phyloP scores from a whole-genome alignment of 805 yeast species.

The Metschnikowia drakensbergensis region DNA sequence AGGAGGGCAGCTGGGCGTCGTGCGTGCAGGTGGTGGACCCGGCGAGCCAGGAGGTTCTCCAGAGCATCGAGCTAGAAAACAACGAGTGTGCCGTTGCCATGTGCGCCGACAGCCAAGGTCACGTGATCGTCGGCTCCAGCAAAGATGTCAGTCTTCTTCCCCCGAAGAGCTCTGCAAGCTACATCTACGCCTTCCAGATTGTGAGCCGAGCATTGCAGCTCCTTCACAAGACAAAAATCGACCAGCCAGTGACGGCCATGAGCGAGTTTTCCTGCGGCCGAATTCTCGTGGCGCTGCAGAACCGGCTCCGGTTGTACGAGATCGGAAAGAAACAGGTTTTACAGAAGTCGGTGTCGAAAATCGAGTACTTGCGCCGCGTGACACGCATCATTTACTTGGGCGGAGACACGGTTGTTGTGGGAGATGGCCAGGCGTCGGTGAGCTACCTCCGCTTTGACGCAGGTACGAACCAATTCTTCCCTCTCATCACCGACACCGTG shows the following conservation, averaged over 20 bases:
- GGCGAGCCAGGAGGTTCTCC: conserved; percentile 29
- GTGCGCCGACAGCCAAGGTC: conserved; percentile 26
- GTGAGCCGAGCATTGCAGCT: conserved; percentile 37
- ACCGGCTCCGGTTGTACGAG: conserved; percentile 57
- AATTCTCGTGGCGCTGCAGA: conserved; percentile 56
- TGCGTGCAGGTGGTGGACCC: conserved; percentile 49
- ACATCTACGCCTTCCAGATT: conserved; percentile 37
- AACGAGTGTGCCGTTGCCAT: conserved; percentile 44
- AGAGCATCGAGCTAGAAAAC: conserved; percentile 42
- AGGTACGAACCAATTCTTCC: conserved; percentile 46
- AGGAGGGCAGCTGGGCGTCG: conserved; percentile 43
- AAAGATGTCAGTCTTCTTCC: conserved; percentile 29
- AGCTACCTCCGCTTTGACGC: conserved; percentile 52
- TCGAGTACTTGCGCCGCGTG: conserved; percentile 47
- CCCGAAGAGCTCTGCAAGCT: conserved; percentile 21
- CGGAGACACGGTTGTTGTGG: conserved; percentile 54
- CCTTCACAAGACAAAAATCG: conserved; percentile 59
- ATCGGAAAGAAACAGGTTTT: conserved; percentile 78
- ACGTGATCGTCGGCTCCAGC: conserved; percentile 47
- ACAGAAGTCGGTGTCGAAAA: conserved; percentile 51
- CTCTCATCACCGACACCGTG: conserved; percentile 66
- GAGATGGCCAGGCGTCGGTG: conserved; percentile 69
- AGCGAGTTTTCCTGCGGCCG: conserved; percentile 48
- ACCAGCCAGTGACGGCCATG: conserved; percentile 46
- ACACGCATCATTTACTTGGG: conserved; percentile 53